Percentiles rank a stretch among this genome's conserved stretches.
These are phyloP conservation scores for Chamaecyparis obtusa DNA, from an alignment of 75 land plant genomes.

Conservation along the genomic window DNA sequence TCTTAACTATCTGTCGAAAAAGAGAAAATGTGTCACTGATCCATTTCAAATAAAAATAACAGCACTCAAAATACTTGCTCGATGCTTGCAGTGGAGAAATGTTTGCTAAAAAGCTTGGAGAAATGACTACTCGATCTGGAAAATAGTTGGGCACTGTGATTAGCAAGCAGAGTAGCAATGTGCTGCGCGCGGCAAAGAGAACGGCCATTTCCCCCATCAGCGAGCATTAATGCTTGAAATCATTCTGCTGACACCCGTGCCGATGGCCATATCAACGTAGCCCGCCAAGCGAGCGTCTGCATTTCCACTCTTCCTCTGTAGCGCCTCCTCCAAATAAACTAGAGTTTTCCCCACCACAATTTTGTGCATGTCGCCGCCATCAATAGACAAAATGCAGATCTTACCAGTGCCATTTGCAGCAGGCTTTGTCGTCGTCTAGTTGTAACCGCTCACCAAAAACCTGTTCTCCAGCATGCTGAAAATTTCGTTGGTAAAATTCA, in stretches of 20 bases:
- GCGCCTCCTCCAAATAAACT: slow-evolving; percentile 63
- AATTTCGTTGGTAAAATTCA: slow-evolving; percentile 45
- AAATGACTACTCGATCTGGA: background rate
- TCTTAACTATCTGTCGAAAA: no score
- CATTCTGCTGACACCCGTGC: slow-evolving; percentile 76
- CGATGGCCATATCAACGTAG: slow-evolving; percentile 71
- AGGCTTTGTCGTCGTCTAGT: slow-evolving; percentile 12
- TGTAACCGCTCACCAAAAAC: slow-evolving; percentile 38
- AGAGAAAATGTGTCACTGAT: no score
- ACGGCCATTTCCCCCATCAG: slow-evolving; percentile 34
- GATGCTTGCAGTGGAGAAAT: slow-evolving; percentile 10
- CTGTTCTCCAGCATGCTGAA: slow-evolving; percentile 52
- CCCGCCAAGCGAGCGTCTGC: slow-evolving; percentile 67
- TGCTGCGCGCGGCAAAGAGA: slow-evolving; percentile 50
- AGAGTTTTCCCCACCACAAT: slow-evolving; percentile 70
- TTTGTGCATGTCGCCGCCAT: slow-evolving; percentile 73
- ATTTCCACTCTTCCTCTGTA: slow-evolving; percentile 67
- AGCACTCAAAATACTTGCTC: slow-evolving; percentile 16
- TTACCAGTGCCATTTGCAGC: slow-evolving; percentile 36
- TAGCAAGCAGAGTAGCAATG: slow-evolving; percentile 65
- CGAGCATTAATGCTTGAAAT: slow-evolving; percentile 67
- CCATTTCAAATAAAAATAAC: no score
- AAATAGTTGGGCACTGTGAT: slow-evolving; percentile 44
- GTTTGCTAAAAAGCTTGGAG: slow-evolving; percentile 17
- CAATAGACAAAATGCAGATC: slow-evolving; percentile 76